Conservation (phyloP, 345 rosid species). For the Eucalyptus pauciflora region DNA sequence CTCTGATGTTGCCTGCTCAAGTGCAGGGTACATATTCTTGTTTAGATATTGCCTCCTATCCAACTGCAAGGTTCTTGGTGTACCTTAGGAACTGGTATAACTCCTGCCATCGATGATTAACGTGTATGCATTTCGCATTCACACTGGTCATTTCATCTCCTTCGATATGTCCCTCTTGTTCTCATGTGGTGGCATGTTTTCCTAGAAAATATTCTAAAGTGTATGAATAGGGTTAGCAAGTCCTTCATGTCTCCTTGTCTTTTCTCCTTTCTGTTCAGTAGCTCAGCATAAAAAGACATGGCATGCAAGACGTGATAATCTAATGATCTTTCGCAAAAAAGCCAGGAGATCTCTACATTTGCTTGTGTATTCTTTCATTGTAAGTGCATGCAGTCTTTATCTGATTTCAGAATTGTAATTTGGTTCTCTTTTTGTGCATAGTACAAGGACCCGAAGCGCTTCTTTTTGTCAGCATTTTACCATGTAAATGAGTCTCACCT, state of each 20-base stretch:
- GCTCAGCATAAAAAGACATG: not conserved
- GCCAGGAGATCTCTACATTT: not conserved
- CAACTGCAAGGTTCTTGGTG: not conserved
- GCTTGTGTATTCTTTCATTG: not conserved
- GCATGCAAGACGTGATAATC: not conserved
- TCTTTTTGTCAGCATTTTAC: slow-evolving; percentile 78
- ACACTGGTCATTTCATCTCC: not conserved
- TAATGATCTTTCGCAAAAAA: not conserved
- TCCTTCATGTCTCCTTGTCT: not conserved
- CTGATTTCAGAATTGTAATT: not conserved
- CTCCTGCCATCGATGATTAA: not conserved
- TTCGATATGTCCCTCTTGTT: not conserved
- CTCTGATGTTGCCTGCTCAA: not conserved
- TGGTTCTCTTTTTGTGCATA: slow-evolving; percentile 10
- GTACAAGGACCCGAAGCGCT: slow-evolving; percentile 68
- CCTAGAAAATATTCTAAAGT: not conserved
- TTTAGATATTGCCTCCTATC: not conserved
- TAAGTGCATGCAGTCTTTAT: not conserved
- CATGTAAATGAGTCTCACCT: slow-evolving; percentile 80
- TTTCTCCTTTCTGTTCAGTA: not conserved
- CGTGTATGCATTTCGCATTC: not conserved
- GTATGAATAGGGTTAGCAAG: not conserved
- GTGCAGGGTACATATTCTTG: not conserved
- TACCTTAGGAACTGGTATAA: not conserved
- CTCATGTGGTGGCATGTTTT: not conserved